Percentiles rank a stretch among this genome's conserved stretches.
Conservation (phyloP, 306 rosid species). For the Fragaria iinumae region DNA sequence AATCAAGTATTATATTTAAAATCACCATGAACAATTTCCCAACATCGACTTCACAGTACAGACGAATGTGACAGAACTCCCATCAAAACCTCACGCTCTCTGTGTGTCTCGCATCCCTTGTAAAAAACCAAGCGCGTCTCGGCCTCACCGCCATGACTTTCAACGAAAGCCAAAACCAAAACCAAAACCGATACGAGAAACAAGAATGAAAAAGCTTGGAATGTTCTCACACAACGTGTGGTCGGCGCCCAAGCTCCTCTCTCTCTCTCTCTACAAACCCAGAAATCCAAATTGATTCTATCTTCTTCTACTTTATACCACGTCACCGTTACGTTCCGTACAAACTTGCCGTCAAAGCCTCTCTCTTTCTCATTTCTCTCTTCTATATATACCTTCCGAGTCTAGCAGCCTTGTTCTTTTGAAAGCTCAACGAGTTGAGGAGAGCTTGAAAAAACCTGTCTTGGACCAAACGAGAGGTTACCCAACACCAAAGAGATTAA, state of each 20-base stretch:
- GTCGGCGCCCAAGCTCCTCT: conserved; percentile 30
- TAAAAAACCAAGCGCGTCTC: conserved; percentile 15
- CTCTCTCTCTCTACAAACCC: background rate
- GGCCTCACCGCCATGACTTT: conserved; percentile 3
- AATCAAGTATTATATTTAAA: background rate
- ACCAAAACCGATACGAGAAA: background rate
- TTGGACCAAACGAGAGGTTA: background rate
- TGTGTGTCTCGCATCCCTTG: background rate
- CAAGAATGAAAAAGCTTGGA: conserved; percentile 25
- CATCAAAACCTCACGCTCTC: too few relatives aligned
- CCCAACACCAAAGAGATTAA: background rate
- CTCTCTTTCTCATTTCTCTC: background rate
- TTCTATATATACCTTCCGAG: conserved; percentile 32
- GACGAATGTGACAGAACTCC: background rate
- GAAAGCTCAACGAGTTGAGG: background rate
- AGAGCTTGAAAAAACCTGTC: background rate
- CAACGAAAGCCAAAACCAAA: background rate
- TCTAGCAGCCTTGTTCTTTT: background rate
- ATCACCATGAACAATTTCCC: background rate
- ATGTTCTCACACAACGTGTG: conserved; percentile 38
- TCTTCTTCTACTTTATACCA: background rate
- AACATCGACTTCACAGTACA: background rate
- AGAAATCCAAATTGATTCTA: background rate
- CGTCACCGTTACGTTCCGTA: conserved; percentile 28
- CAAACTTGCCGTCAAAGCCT: conserved; percentile 7